Conservation (phyloP, 2,329 filamentous ascomycete species). For the Apiospora hydei region DNA sequence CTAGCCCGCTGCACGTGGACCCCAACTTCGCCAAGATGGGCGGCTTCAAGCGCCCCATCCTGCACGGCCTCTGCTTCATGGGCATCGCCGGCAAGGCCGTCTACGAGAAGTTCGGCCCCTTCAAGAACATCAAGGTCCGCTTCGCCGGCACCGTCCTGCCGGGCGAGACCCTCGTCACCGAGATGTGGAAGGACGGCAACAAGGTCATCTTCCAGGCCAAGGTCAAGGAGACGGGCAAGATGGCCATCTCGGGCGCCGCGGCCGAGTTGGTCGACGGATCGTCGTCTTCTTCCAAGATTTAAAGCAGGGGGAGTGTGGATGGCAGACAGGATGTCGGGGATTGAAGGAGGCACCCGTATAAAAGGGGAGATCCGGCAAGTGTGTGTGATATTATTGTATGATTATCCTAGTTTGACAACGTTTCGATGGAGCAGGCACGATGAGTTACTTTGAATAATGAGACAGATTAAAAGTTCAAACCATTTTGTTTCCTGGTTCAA, state of each 20-base stretch:
- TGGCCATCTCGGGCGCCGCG: conserved; percentile 81
- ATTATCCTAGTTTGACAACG: neutral
- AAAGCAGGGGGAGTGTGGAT: neutral
- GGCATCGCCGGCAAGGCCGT: conserved; percentile 92
- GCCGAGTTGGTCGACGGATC: conserved; percentile 68
- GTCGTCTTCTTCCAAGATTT: conserved; percentile 17
- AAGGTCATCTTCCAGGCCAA: conserved; percentile 85
- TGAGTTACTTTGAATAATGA: neutral
- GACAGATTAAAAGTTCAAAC: neutral
- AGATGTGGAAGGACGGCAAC: conserved; percentile 91
- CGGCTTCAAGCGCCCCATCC: conserved; percentile 91
- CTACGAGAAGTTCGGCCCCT: conserved; percentile 80
- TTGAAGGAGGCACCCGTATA: too few relatives aligned
- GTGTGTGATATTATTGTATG: conserved; percentile 16
- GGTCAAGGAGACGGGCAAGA: conserved; percentile 92
- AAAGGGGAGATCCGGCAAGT: too few relatives aligned
- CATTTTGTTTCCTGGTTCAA: neutral
- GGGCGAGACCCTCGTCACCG: conserved; percentile 87
- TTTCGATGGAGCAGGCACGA: neutral
- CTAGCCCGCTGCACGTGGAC: conserved; percentile 87
- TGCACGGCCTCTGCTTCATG: conserved; percentile 97
- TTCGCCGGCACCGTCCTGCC: conserved; percentile 87
- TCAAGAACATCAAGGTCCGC: conserved; percentile 91
- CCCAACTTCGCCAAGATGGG: conserved; percentile 93
- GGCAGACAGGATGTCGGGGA: too few relatives aligned